A percentile compares a stretch with the other conserved stretches of the same genome.
phyloP scores from a whole-genome alignment of 306 rosid species.

The Vigna radiata region DNA sequence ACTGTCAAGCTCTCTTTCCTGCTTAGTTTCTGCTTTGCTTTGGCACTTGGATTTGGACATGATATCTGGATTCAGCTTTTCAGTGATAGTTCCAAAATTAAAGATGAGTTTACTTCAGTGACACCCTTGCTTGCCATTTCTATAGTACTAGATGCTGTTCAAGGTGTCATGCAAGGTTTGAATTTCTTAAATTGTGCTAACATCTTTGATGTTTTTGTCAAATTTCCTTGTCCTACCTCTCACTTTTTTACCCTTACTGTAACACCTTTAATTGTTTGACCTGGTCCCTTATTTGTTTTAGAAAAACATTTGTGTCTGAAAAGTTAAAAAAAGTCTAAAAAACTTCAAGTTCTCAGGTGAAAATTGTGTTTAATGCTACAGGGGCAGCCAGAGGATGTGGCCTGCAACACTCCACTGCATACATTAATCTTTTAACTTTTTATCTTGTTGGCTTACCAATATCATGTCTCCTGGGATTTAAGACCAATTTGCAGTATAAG shows the following conservation, averaged over 20 bases:
- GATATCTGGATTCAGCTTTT: constrained; percentile 68
- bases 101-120: constrained; percentile 68
- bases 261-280: too few relatives aligned
- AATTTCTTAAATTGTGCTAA: background rate
- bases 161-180: constrained; percentile 87
- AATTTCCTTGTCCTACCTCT: background rate
- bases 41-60: constrained; percentile 67
- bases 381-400: constrained; percentile 95
- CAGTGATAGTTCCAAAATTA: constrained; percentile 54
- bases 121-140: constrained; percentile 77
- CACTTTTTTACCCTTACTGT: too few relatives aligned
- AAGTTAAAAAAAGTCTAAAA: too few relatives aligned
- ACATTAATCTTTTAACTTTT: constrained; percentile 67
- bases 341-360: background rate
- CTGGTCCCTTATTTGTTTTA: background rate
- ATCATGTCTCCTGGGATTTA: constrained; percentile 67
- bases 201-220: background rate
- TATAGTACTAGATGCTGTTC: constrained; percentile 66
- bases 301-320: background rate
- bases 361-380: constrained; percentile 42
- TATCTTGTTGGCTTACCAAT: constrained; percentile 75
- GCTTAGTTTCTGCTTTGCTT: constrained; percentile 56
- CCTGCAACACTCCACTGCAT: constrained; percentile 72
- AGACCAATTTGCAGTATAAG: constrained; percentile 60
- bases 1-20: constrained; percentile 68